These are phyloP conservation scores for Seiridium cupressi DNA, from an alignment of 2,329 filamentous ascomycete genomes.

Conservation along the genomic window DNA sequence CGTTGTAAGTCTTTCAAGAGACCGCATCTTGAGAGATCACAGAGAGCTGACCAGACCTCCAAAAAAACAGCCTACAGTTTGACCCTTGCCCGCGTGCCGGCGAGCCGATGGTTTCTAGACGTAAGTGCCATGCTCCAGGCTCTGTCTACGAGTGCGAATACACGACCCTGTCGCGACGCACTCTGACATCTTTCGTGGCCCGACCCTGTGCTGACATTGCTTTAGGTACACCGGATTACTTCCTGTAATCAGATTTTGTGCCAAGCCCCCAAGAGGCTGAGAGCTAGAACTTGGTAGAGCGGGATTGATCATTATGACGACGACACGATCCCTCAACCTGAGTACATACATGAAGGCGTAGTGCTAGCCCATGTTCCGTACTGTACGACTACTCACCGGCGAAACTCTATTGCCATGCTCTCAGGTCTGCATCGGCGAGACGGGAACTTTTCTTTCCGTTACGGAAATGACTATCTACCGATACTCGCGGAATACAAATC, in stretches of 20 bases:
- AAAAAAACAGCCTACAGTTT: constrained; percentile 80
- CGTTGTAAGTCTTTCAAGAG: constrained; percentile 70
- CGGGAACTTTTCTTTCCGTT: background rate
- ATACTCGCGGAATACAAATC: background rate
- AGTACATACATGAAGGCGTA: background rate
- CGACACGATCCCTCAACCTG: background rate
- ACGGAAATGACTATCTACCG: background rate
- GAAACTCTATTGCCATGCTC: constrained; percentile 3
- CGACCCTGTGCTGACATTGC: constrained; percentile 12
- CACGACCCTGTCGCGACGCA: background rate
- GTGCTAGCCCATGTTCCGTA: constrained; percentile 2
- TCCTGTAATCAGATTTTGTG: constrained; percentile 65
- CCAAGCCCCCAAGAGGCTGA: background rate
- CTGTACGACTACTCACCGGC: constrained; percentile 7
- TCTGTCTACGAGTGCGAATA: background rate
- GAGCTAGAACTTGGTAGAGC: background rate
- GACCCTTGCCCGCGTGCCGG: constrained; percentile 96
- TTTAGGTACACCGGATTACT: constrained; percentile 91
- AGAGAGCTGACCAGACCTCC: background rate
- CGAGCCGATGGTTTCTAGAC: constrained; percentile 97
- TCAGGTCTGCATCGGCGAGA: background rate
- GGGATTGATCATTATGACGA: constrained; percentile 1
- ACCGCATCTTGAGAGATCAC: background rate
- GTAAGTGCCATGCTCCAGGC: constrained; percentile 41
- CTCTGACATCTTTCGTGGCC: background rate